Conservation (phyloP, 2,329 filamentous ascomycete species). For the Phoma sp. region DNA sequence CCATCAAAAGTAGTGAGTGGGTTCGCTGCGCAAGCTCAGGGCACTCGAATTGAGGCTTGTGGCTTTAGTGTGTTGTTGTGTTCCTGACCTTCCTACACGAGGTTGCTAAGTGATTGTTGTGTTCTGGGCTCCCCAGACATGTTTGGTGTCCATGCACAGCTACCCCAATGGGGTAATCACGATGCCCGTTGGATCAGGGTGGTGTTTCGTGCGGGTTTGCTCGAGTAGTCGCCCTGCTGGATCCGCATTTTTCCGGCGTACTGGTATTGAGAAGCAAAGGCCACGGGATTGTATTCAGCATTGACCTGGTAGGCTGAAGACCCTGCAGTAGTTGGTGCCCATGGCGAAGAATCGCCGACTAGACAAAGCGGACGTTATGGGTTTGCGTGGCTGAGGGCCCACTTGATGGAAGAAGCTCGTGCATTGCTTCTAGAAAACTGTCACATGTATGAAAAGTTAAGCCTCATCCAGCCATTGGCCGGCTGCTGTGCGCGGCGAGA, state of each 20-base stretch:
- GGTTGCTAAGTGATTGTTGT: conserved; percentile 14
- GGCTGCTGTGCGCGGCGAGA: conserved; percentile 9
- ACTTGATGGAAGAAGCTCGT: conserved; percentile 22
- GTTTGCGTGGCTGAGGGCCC: conserved; percentile 22
- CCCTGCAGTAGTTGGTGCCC: conserved; percentile 34
- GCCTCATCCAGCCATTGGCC: conserved; percentile 20
- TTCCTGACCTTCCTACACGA: conserved; percentile 23
- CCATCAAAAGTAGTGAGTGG: conserved; percentile 9
- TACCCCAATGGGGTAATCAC: conserved; percentile 4
- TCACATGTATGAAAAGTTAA: conserved; percentile 16
- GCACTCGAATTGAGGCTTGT: conserved; percentile 3
- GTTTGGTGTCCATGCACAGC: neutral
- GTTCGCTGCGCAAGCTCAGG: conserved; percentile 2
- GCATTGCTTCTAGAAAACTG: conserved; percentile 31
- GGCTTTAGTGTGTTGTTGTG: conserved; percentile 1
- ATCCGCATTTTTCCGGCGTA: conserved; percentile 21
- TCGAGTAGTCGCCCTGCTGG: conserved; percentile 9
- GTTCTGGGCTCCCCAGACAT: conserved; percentile 27
- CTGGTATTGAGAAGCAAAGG: conserved; percentile 11
- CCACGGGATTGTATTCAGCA: conserved; percentile 10
- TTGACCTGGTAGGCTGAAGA: conserved; percentile 13
- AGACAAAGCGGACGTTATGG: conserved; percentile 8
- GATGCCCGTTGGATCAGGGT: conserved; percentile 5
- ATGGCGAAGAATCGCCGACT: conserved; percentile 14
- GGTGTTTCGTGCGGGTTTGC: too few species aligned